Base-by-base conservation (phyloP, 805 yeast genomes). In the Saturnispora halmiae region DNA sequence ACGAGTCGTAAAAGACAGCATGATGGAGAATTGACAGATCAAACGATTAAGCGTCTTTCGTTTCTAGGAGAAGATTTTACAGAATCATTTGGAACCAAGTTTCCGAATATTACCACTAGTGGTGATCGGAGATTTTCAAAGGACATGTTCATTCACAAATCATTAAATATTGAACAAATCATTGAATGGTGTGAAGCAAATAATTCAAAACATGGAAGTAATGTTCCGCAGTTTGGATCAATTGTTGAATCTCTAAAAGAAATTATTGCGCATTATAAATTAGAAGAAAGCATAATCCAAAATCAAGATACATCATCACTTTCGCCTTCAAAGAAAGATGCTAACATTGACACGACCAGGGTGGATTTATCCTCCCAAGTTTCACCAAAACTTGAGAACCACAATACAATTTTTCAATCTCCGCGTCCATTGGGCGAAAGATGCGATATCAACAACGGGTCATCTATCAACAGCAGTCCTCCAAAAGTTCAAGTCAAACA, bases 401-500 rank as follows among this genome's bases (percentile, higher is more conserved):
- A 26, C n/a, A 9, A 34, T 15, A 15, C 11, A 4, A 15, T 25
- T 6, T 10, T 15, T 3, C 13, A 15, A 4, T 24, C 16, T 9
- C 16, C 36, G 15, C 22, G 39, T 36, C 33, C 39, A 6, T 8
- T 20, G 13, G n/a, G 13, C 11, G 31, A 31, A n/a, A 38, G 32
- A 28, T 24, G 36, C 16, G 36, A 32, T 9, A 25, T 27, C 27
- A 38, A 36, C 21, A 27, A 31, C 7, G 14, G 18, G 4, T 10
- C 34, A 15, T n/a, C 22, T 15, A 22, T 31, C 19, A 31, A 37
- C 16, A 36, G 39, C 20, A 36, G 39, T 37, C 40, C 40, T 9
- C 40, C 40, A 14, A 21, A 37, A 9, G 18, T 31, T 13, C 40
- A 27, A 3, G 56, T 50, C 10, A 54, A 52, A 37, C 53, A 61